Base-by-base conservation (phyloP, 2,329 filamentous ascomycete genomes). In the Bipolaris cookei region DNA sequence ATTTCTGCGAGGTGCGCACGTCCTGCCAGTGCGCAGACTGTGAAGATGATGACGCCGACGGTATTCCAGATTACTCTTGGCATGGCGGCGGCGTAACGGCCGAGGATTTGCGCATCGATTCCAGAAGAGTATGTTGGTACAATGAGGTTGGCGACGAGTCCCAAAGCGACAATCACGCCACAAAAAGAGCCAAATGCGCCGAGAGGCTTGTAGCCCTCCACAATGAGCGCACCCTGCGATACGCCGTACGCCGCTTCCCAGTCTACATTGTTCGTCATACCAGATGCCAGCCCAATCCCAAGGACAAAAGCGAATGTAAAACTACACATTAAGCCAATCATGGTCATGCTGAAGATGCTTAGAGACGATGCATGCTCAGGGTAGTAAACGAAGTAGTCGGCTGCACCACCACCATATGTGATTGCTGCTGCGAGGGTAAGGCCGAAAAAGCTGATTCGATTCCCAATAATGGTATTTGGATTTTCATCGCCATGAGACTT, bases 371-470 rank as follows among this genome's bases (percentile, higher is more conserved):
- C 80, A 60, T 78, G 72, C 59, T 83, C 78, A 0, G 85, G 83
- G 69, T 86, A 88, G 73, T 89, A 90, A 51, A 89, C 86, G 63
- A 89, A 88, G 69, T 86, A 89, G 70, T 90, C 88, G 0, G 85
- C 85, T n/a, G 84, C 86, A 1, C 83, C 82, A 4, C 85, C 84
- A 1, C 84, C 79, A 70, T 88, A 90, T 1, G 86, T 88, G 51
- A 89, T 83, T 6, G 85, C 85, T 1, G 84, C 84, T 20, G 87
- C 86, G 11, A 90, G 79, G 62, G 85, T 89, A 44, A 91, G 79
- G 10, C 85, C 88, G 73, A 92, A 89, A 74, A 90, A 92, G 4
- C 86, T 88, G 30, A 91, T 77, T 2, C 84, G 78, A 58, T 85
- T 84, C 20, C 84, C 87, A 13, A 78, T 76, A 6, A 87, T 67